Base-by-base conservation (phyloP, 805 yeast genomes). In the Teunomyces lycoperdinae region DNA sequence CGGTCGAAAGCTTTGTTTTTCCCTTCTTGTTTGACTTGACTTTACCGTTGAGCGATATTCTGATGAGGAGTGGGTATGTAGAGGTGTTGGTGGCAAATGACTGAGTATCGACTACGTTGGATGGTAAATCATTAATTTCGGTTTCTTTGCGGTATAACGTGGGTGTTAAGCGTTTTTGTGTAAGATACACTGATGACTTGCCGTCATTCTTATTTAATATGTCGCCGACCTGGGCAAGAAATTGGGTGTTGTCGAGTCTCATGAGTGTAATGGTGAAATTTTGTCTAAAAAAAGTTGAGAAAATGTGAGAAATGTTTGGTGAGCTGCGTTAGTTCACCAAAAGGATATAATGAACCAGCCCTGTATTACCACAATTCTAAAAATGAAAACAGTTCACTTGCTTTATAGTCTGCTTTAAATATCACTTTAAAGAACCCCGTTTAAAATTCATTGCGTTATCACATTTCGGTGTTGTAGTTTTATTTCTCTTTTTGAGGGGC, bases 1-100 rank as follows among this genome's bases (percentile, higher is more conserved):
- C 79, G 0, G 97, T 90, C 26, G 90, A 81, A 29, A 85, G 63
- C 59, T 87, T 87, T n/a, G 65, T 59, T 56, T 81, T 81, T 48
- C 70, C 67, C 13, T 70, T 61, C 57, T 79, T 79, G 39, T 78
- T 77, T 5, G 57, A 70, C 16, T 50, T 54, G 7, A 50, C 59
- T 26, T 58, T 54, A 5, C 62, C 72, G 29, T 87, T 87, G 64
- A 81, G 76, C 0, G 87, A 70, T 45, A 87, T 79, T 63, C 96
- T 78, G 53, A 90, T 76, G 41, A 90, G 67, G 2, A 90, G 68
- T 5, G 88, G 79, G 57, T 82, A 87, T 41, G 76, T 66, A 33
- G 63, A 59, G 9, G 60, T 56, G 58, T 62, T 68, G 36, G 47
- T 39, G 10, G 43, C 34, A 24, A 43, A 45, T 10, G 45, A 31